phyloP scores from a whole-genome alignment of 2,329 filamentous ascomycete species.

The Fusarium subtropicale region DNA sequence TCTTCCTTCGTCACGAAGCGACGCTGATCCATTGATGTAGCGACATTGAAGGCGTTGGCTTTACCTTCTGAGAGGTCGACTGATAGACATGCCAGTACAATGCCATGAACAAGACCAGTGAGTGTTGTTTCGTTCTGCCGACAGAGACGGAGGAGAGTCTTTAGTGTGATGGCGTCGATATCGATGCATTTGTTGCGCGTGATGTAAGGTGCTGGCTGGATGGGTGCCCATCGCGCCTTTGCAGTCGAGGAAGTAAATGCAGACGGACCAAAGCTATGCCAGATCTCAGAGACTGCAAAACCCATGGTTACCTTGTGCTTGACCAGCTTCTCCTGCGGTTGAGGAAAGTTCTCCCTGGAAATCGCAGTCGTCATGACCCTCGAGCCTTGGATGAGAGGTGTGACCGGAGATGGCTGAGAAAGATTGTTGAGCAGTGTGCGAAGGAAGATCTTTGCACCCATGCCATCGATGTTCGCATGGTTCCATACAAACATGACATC shows the following conservation, averaged over 20 bases:
- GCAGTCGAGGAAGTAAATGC: background rate
- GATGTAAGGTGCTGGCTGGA: background rate
- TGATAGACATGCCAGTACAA: background rate
- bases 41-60: background rate
- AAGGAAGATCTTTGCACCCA: conserved; percentile 11
- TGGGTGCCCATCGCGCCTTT: conserved; percentile 1
- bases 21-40: conserved; percentile 1
- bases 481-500: conserved; percentile 17
- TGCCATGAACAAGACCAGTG: background rate
- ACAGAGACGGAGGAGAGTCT: background rate
- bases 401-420: background rate
- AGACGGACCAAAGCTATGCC: conserved; percentile 1
- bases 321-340: conserved; percentile 9
- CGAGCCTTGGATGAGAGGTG: background rate
- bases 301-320: conserved; percentile 10
- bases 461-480: background rate
- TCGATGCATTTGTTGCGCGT: background rate
- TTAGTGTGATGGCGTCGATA: fast-evolving
- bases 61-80: background rate
- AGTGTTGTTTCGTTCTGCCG: conserved; percentile 5
- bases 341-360: background rate
- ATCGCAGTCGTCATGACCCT: background rate
- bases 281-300: conserved; percentile 1
- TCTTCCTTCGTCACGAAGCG: background rate
- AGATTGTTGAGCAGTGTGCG: background rate